A percentile compares a stretch with the other conserved stretches of the same genome.
phyloP scores from a whole-genome alignment of 352 stramenopile genomes.

The Phytophthora citrophthora region DNA sequence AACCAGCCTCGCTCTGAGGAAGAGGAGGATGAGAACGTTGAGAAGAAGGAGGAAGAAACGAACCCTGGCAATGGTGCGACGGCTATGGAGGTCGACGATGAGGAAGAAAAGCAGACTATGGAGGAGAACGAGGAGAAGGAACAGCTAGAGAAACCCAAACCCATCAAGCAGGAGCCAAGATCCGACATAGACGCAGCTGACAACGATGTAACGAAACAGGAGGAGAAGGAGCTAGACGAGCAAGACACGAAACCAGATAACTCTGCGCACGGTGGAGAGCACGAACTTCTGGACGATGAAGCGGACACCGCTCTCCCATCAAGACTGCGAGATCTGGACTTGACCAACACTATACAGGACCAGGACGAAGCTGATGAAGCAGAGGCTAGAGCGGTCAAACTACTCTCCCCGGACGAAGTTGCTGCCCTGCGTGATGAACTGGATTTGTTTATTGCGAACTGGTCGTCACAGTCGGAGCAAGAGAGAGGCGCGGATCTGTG shows the following conservation, averaged over 20 bases:
- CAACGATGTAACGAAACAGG: slow-evolving; percentile 30
- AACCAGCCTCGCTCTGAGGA: slow-evolving; percentile 55
- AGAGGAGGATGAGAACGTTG: slow-evolving; percentile 53
- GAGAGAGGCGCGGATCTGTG: slow-evolving; percentile 84
- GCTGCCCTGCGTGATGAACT: slow-evolving; percentile 75
- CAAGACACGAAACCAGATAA: slow-evolving; percentile 37
- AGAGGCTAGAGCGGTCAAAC: slow-evolving; percentile 37
- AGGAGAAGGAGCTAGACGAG: slow-evolving; percentile 28
- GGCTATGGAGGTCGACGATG: slow-evolving; percentile 75
- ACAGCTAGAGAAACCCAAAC: slow-evolving; percentile 37
- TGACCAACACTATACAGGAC: slow-evolving; percentile 37
- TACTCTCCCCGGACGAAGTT: slow-evolving; percentile 75
- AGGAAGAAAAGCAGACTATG: slow-evolving; percentile 50
- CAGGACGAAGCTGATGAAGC: slow-evolving; percentile 45
- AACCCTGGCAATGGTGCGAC: slow-evolving; percentile 45
- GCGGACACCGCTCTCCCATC: slow-evolving; percentile 33
- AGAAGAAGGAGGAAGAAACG: slow-evolving; percentile 49
- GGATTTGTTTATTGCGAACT: slow-evolving; percentile 78
- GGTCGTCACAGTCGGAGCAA: slow-evolving; percentile 53
- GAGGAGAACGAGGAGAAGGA: slow-evolving; percentile 39
- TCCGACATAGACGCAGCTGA: slow-evolving; percentile 16
- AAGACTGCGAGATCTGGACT: slow-evolving; percentile 45
- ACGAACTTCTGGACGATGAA: slow-evolving; percentile 49
- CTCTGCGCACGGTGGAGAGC: slow-evolving; percentile 19
- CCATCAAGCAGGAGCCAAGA: slow-evolving; percentile 37